A percentile compares a stretch with the other conserved stretches of the same genome.
Evolutionary conservation across 495 filamentous ascomycete genomes (phyloP).

Genomic region (Xylaria cubensis): DNA sequence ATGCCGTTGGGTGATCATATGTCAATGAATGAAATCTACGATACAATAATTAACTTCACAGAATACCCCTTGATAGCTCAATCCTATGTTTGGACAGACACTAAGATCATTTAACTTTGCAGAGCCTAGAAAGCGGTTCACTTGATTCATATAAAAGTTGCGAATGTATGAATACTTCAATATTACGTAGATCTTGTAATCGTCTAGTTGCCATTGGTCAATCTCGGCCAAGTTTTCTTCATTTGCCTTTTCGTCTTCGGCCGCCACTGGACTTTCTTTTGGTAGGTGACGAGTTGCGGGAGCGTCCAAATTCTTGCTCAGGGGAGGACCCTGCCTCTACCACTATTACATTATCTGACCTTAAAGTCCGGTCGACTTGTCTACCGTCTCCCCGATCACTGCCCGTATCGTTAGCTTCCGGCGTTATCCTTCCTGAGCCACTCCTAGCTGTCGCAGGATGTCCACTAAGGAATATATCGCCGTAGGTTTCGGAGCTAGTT

Average conservation of each 20-base stretch:
- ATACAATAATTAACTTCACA: slow-evolving; percentile 28
- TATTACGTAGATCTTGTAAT: slow-evolving; percentile 30
- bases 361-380: slow-evolving; percentile 19
- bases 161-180: slow-evolving; percentile 35
- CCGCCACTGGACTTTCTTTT: slow-evolving; percentile 41
- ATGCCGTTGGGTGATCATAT: not conserved
- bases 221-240: slow-evolving; percentile 17
- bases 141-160: not conserved
- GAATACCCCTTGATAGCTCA: slow-evolving; percentile 26
- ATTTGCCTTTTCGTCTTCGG: slow-evolving; percentile 40
- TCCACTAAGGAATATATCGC: slow-evolving; percentile 25
- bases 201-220: slow-evolving; percentile 19
- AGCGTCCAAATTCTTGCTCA: slow-evolving; percentile 35
- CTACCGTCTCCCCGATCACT: slow-evolving; percentile 29
- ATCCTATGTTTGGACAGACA: not conserved
- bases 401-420: slow-evolving; percentile 37
- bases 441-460: slow-evolving; percentile 29
- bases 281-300: slow-evolving; percentile 27
- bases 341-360: slow-evolving; percentile 31
- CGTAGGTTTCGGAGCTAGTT: slow-evolving; percentile 27
- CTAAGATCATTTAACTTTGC: not conserved
- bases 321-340: slow-evolving; percentile 35
- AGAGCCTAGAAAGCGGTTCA: not conserved
- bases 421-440: slow-evolving; percentile 32
- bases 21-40: not conserved